Evolutionary conservation across 257 asterid genomes (phyloP).

Genomic region (Przewalskia tangutica): DNA sequence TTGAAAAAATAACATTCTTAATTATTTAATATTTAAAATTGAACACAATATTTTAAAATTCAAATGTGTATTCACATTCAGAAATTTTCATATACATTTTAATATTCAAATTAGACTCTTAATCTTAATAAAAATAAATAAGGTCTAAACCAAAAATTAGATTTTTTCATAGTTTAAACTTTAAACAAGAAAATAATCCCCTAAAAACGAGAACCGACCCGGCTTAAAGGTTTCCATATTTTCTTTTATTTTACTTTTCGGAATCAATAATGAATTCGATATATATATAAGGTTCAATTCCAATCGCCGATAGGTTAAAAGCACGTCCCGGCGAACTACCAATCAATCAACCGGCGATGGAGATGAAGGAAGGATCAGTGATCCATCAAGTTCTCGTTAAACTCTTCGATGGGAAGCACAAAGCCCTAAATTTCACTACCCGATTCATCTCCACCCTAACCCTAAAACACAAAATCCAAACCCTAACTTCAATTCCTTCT

Average conservation of each 20-base stretch:
- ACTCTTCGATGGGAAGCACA: slow-evolving; percentile 68
- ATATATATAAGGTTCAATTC: no score
- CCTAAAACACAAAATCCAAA: slow-evolving; percentile 47
- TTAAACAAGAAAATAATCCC: neutral
- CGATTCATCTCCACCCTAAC: slow-evolving; percentile 30
- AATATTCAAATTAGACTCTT: no score
- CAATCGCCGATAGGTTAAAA: neutral
- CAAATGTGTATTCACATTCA: no score
- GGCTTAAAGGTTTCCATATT: neutral
- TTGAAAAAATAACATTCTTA: no score
- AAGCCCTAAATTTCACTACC: slow-evolving; percentile 37
- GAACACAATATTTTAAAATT: no score
- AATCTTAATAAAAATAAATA: no score
- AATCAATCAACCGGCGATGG: neutral
- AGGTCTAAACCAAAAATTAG: no score
- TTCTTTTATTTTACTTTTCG: neutral
- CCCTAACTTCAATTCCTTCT: slow-evolving; percentile 53
- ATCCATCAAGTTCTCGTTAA: slow-evolving; percentile 47
- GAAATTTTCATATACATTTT: no score
- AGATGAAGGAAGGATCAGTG: neutral
- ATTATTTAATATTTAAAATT: no score
- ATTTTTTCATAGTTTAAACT: neutral
- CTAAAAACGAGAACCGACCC: neutral
- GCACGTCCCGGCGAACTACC: neutral
- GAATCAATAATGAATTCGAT: neutral